Evolutionary conservation across 2,329 filamentous ascomycete genomes (phyloP), one percentile per base, ranked within the genome.

Genomic region (Xylaria sp.): DNA sequence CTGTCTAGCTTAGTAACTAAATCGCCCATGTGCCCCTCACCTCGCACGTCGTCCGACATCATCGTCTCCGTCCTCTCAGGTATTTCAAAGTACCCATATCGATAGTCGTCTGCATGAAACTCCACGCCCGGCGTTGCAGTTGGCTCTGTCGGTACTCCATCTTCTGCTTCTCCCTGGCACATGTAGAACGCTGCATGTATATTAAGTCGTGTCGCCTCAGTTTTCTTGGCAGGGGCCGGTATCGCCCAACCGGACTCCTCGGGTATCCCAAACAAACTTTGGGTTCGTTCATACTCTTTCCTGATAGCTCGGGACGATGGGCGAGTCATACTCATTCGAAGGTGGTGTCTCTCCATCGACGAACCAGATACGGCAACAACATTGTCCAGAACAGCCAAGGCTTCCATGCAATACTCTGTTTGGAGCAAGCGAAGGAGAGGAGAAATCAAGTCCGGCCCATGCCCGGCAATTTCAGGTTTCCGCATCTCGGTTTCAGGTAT

Each of bases 271-370:
- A 98, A 99, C 33, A 99, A 79, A 71, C 93, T 97, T 74, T 97
- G 91, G 0, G 92, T 97, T 21, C 91, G 89, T 73, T 97, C 94
- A 70, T 97, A 98, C 76, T 98, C 93, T 74, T 97, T 98, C 49
- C 92, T 89, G 51, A 95, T 90, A 0, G 90, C 87, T 69, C 91
- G 90, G 0, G 93, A 95, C 2, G 93, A 92, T 1, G 91, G 89
- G 11, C 91, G 90, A 4, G 93, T 93, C 92, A 99, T 97, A 76
- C 94, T 98, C 96, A 99, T 99, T 38, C 95, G 88, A 60, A 99
- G 80, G 72, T 98, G 93, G 70, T 97, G 92, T 70, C 91, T 92
- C 75, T 98, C 95, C 84, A 97, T 92, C 1, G 94, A 90, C 31
- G 91, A 93, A 4, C 92, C 91, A 0, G 93, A 93, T 81, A 98